A percentile compares a stretch with the other conserved stretches of the same genome.
Conservation (phyloP, 768 basidiomycete genomes). For the Strobilomyces echinocephalus region DNA sequence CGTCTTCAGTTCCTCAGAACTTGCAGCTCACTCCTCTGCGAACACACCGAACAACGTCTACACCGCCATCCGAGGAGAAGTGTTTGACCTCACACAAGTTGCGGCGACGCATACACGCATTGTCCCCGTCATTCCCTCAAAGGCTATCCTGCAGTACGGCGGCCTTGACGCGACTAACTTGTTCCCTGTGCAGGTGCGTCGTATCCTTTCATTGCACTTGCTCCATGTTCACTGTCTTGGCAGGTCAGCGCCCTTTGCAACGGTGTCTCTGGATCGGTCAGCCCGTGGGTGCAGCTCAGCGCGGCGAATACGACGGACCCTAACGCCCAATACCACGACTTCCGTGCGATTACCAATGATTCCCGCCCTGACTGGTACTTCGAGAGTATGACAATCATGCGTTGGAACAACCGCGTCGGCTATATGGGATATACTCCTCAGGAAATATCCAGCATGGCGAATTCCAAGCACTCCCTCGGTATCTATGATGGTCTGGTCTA, state of each 20-base stretch:
- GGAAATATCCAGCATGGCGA: conserved; percentile 69
- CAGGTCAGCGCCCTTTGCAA: conserved; percentile 92
- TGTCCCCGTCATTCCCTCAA: conserved; percentile 69
- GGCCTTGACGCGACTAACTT: conserved; percentile 67
- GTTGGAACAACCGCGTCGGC: conserved; percentile 82
- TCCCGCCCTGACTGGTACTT: conserved; percentile 98
- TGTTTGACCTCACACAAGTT: conserved; percentile 78
- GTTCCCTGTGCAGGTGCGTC: conserved; percentile 88
- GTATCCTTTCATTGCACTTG: not conserved
- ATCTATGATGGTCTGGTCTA: conserved; percentile 86
- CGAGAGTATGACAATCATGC: conserved; percentile 89
- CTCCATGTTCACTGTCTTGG: not conserved
- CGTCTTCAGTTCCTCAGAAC: conserved; percentile 76
- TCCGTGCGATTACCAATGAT: conserved; percentile 84
- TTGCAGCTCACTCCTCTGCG: conserved; percentile 63
- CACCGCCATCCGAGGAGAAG: conserved; percentile 86
- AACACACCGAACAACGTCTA: conserved; percentile 71
- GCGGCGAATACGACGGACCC: conserved; percentile 71
- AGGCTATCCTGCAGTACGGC: conserved; percentile 78
- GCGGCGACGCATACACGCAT: conserved; percentile 61
- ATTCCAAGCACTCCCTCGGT: conserved; percentile 59
- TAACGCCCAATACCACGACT: conserved; percentile 90
- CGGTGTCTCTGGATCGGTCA: conserved; percentile 74
- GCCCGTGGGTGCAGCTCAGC: conserved; percentile 70
- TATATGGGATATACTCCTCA: conserved; percentile 81